Evolutionary conservation across 768 basidiomycete genomes (phyloP).

Genomic region (Butyriboletus loyo): DNA sequence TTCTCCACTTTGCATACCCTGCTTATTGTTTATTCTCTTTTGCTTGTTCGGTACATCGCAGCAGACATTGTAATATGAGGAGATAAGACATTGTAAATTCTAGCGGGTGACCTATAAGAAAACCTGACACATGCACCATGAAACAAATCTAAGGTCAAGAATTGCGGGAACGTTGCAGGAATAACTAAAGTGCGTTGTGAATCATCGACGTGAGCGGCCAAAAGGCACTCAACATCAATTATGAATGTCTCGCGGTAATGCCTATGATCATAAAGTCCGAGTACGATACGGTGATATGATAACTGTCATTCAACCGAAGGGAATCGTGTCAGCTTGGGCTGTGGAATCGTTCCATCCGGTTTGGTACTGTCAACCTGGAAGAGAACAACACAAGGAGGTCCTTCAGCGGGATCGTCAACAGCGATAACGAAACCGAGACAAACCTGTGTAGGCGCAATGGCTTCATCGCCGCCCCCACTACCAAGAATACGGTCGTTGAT

Average conservation of each 20-base stretch:
- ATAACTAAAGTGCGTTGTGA: not conserved
- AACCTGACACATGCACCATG: not conserved
- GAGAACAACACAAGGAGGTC: not conserved
- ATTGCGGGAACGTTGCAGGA: not conserved
- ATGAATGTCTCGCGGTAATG: not conserved
- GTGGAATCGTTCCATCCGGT: not conserved
- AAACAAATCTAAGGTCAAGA: not conserved
- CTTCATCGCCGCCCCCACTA: not conserved
- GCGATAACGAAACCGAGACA: conserved; percentile 6
- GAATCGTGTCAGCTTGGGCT: conserved; percentile 32
- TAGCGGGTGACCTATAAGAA: not conserved
- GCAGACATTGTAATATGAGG: conserved; percentile 13
- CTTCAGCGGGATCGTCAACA: conserved; percentile 15
- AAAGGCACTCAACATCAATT: not conserved
- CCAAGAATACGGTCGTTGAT: not conserved
- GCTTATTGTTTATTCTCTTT: conserved; percentile 19
- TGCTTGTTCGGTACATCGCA: conserved; percentile 5
- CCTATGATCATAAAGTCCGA: not conserved
- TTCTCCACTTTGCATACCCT: conserved; percentile 19
- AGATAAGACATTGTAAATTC: conserved; percentile 15
- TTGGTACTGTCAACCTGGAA: conserved; percentile 10
- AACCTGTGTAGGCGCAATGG: conserved; percentile 15
- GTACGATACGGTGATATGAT: conserved; percentile 7
- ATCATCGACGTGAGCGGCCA: not conserved
- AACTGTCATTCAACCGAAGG: conserved; percentile 36